These are phyloP conservation scores for Mycena polygramma DNA, from an alignment of 768 basidiomycete genomes.

Conservation along the genomic window DNA sequence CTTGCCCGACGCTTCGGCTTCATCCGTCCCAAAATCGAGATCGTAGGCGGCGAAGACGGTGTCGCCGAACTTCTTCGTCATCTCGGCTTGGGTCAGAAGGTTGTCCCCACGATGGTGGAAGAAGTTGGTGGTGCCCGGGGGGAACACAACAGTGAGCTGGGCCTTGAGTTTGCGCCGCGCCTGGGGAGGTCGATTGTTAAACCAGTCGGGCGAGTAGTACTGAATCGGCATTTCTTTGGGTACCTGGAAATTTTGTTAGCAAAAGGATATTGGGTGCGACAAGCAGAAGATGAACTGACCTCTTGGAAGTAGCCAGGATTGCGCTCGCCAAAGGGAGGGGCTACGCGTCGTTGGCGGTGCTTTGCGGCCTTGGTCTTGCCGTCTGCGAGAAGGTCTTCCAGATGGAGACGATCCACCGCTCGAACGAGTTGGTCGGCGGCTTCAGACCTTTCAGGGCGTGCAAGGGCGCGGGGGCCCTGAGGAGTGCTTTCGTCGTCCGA, in stretches of 20 bases:
- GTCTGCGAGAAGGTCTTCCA: background rate
- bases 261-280: too few species aligned
- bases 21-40: slow-evolving; percentile 12
- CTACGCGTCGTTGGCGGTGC: background rate
- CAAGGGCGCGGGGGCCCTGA: slow-evolving; percentile 2
- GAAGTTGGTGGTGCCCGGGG: slow-evolving; percentile 10
- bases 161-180: slow-evolving; percentile 2
- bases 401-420: background rate
- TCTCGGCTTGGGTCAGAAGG: background rate
- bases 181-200: slow-evolving; percentile 14
- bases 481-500: slow-evolving; percentile 23
- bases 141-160: slow-evolving; percentile 9
- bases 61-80: slow-evolving; percentile 22
- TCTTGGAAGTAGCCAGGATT: background rate
- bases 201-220: slow-evolving; percentile 20
- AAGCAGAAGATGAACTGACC: background rate
- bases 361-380: slow-evolving; percentile 1
- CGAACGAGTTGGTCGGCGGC: slow-evolving; percentile 5
- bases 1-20: background rate
- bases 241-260: background rate
- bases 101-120: slow-evolving; percentile 9
- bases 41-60: slow-evolving; percentile 19
- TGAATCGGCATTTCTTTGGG: slow-evolving; percentile 28
- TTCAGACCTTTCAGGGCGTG: slow-evolving; percentile 10
- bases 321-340: slow-evolving; percentile 6